Conservation (phyloP, 75 land plant genomes). For the Pinus taeda region DNA sequence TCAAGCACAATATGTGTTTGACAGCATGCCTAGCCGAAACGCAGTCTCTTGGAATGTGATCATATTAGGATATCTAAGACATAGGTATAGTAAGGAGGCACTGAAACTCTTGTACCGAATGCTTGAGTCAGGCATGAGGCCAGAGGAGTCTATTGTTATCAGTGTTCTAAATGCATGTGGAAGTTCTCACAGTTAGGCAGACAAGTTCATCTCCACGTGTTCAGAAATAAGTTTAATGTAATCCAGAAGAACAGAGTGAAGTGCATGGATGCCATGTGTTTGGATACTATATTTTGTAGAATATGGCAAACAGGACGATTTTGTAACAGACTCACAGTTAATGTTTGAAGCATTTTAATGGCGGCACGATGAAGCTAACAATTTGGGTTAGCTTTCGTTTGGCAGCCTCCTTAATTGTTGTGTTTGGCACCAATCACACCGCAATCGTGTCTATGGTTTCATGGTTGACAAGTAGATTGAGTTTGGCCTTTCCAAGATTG, state of each 20-base stretch:
- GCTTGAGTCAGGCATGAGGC: slow-evolving; percentile 4
- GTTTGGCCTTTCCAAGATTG: no score
- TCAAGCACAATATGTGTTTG: not conserved
- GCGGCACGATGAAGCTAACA: no score
- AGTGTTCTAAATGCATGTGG: not conserved
- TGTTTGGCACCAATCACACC: no score
- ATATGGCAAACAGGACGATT: no score
- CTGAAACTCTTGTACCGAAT: slow-evolving; percentile 3
- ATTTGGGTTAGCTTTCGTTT: no score
- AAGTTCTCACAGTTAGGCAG: not conserved
- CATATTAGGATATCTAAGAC: not conserved
- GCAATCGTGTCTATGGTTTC: no score
- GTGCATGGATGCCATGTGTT: not conserved
- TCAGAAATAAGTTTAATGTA: not conserved
- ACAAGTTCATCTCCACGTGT: not conserved
- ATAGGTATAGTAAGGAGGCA: slow-evolving; percentile 1
- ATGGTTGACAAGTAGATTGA: no score
- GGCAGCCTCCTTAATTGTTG: no score
- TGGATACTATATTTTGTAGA: no score
- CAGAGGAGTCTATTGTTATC: not conserved
- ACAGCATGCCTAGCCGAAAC: not conserved
- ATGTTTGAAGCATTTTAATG: no score
- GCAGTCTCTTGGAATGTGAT: slow-evolving; percentile 2
- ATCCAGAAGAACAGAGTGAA: not conserved
- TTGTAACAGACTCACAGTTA: no score